A percentile compares a stretch with the other conserved stretches of the same genome.
Conservation (phyloP, 192 early-diverging fungal species). For the Coemansia sp. region DNA sequence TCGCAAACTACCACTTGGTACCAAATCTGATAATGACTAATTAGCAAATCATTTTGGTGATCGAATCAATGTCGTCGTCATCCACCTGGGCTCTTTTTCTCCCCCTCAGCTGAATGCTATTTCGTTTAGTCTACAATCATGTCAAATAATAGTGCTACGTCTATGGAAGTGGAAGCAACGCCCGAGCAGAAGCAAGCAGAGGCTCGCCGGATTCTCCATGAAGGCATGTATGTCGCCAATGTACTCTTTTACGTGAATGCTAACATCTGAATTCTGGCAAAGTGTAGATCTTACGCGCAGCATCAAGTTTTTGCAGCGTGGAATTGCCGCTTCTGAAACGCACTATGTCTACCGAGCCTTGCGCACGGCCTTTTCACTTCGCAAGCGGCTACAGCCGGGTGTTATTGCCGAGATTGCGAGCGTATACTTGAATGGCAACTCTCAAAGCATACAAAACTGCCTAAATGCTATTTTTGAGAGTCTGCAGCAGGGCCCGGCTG, state of each 20-base stretch:
- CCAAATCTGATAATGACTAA: conserved; percentile 14
- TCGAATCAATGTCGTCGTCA: conserved; percentile 35
- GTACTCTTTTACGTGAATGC: neutral
- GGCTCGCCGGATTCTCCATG: conserved; percentile 40
- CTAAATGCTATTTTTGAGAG: conserved; percentile 10
- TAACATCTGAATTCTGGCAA: conserved; percentile 1
- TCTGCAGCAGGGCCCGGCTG: conserved; percentile 16
- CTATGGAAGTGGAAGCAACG: conserved; percentile 49
- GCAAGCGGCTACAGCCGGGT: conserved; percentile 70
- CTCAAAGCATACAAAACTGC: conserved; percentile 22
- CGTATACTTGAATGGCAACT: conserved; percentile 31
- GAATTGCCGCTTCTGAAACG: conserved; percentile 78
- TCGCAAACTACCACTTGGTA: conserved; percentile 5
- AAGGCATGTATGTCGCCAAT: conserved; percentile 33
- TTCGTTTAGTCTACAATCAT: conserved; percentile 9
- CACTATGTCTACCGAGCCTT: conserved; percentile 88
- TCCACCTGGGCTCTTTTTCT: neutral
- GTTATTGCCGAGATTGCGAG: conserved; percentile 62
- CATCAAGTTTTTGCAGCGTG: conserved; percentile 76
- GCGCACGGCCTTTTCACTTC: conserved; percentile 73
- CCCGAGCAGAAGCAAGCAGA: conserved; percentile 46
- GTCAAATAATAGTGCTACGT: conserved; percentile 23
- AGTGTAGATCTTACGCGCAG: conserved; percentile 84
- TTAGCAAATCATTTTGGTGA: conserved; percentile 9
- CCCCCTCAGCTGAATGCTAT: neutral